A percentile compares a stretch with the other conserved stretches of the same genome.
Conservation (phyloP, 2,329 filamentous ascomycete genomes). For the Claviceps sp. region DNA sequence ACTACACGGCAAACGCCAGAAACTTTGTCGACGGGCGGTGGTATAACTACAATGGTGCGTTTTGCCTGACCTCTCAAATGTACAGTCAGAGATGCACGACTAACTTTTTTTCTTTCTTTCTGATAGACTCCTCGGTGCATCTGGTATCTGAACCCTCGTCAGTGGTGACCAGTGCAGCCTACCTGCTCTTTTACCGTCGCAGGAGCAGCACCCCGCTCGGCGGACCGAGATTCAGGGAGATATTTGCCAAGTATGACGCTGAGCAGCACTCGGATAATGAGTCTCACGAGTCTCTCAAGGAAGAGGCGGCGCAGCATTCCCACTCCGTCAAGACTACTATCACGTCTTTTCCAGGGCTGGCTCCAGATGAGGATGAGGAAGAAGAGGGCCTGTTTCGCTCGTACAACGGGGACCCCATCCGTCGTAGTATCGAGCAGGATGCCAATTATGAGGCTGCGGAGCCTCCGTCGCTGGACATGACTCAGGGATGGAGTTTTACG, state of each 20-base stretch:
- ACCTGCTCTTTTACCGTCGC: constrained; percentile 90
- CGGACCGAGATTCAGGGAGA: constrained; percentile 57
- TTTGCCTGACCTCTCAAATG: background rate
- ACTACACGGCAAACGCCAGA: constrained; percentile 90
- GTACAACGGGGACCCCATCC: constrained; percentile 21
- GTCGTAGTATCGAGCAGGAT: constrained; percentile 32
- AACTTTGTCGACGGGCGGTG: constrained; percentile 82
- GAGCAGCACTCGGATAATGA: constrained; percentile 29
- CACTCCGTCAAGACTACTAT: constrained; percentile 32
- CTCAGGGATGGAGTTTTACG: constrained; percentile 34
- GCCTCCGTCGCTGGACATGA: constrained; percentile 19
- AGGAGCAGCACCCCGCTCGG: constrained; percentile 67
- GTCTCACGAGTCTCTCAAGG: constrained; percentile 55
- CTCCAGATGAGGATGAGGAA: constrained; percentile 18
- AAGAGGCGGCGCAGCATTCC: constrained; percentile 27
- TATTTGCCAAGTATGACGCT: constrained; percentile 51
- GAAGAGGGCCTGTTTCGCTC: constrained; percentile 19
- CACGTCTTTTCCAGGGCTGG: constrained; percentile 13
- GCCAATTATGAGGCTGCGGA: constrained; percentile 19
- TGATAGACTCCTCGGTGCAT: constrained; percentile 59
- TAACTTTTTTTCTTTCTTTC: constrained; percentile 1
- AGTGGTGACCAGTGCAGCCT: constrained; percentile 66
- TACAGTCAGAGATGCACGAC: no score
- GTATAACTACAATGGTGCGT: constrained; percentile 93
- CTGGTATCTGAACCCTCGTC: constrained; percentile 43